phyloP scores from a whole-genome alignment of 805 yeast species.

The Clavispora vitiphila region DNA sequence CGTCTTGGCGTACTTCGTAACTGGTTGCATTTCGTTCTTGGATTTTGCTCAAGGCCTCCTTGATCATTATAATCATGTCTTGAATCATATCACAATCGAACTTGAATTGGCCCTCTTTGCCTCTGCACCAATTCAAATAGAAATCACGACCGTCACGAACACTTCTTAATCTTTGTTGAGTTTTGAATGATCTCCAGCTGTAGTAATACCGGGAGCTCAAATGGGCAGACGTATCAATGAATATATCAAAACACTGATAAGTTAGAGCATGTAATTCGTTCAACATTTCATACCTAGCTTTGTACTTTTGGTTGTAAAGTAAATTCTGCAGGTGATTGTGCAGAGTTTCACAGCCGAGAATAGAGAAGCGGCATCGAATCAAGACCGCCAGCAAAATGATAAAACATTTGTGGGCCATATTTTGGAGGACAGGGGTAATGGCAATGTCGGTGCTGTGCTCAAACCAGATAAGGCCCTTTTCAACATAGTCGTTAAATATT shows the following conservation, averaged over 20 bases:
- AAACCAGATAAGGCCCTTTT: slow-evolving; percentile 6
- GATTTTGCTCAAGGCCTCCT: not conserved
- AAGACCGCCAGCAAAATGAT: slow-evolving; percentile 11
- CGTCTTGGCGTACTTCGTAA: not conserved
- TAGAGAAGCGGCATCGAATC: slow-evolving; percentile 10
- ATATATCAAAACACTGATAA: slow-evolving; percentile 9
- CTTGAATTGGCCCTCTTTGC: slow-evolving; percentile 11
- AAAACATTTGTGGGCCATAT: slow-evolving; percentile 13
- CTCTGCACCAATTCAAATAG: slow-evolving; percentile 12
- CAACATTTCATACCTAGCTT: slow-evolving; percentile 10
- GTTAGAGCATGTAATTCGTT: slow-evolving; percentile 9
- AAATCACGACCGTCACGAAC: slow-evolving; percentile 12
- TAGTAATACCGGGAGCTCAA: slow-evolving; percentile 15
- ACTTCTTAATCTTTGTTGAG: slow-evolving; percentile 9
- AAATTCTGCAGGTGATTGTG: slow-evolving; percentile 7
- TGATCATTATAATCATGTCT: not conserved
- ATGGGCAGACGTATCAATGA: slow-evolving; percentile 7
- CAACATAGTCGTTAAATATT: slow-evolving; percentile 9
- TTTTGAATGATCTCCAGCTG: slow-evolving; percentile 16
- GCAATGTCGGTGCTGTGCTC: slow-evolving; percentile 11
- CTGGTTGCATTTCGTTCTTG: not conserved
- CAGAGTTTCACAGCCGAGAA: slow-evolving; percentile 5
- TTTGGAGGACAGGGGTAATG: slow-evolving; percentile 14
- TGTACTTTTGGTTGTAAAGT: slow-evolving; percentile 4
- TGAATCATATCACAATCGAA: slow-evolving; percentile 7